Conservation (phyloP, 192 early-diverging fungal species). For the Backusella tarrabulga region DNA sequence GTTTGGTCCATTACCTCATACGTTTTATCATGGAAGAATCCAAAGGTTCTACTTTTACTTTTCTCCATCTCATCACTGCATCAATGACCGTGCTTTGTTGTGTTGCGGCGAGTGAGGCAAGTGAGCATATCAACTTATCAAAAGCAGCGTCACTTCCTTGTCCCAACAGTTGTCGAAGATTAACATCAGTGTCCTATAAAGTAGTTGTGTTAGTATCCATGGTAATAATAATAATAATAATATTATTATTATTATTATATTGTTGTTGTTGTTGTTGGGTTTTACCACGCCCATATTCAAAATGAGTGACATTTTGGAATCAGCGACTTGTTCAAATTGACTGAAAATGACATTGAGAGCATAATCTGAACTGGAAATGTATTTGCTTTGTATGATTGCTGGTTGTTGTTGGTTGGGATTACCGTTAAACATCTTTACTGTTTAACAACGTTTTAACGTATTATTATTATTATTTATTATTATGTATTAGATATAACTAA, state of each 20-base stretch:
- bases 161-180: conserved; percentile 57
- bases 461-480: background rate
- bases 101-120: conserved; percentile 80
- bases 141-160: conserved; percentile 73
- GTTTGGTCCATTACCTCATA: conserved; percentile 24
- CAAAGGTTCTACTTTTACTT: conserved; percentile 55
- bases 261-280: background rate
- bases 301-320: conserved; percentile 50
- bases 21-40: conserved; percentile 31
- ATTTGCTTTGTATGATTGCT: background rate
- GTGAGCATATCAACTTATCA: conserved; percentile 74
- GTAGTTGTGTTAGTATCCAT: too few relatives aligned
- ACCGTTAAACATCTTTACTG: background rate
- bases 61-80: conserved; percentile 74
- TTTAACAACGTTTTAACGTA: background rate
- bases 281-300: conserved; percentile 38
- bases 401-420: background rate
- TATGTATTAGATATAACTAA: background rate
- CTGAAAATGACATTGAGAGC: conserved; percentile 54
- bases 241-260: too few relatives aligned
- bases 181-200: conserved; percentile 62
- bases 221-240: too few relatives aligned
- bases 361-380: conserved; percentile 45
- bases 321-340: conserved; percentile 59
- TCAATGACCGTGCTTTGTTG: conserved; percentile 87